Conservation (phyloP, 2,329 filamentous ascomycete genomes). For the Cladobotryum protrusum region DNA sequence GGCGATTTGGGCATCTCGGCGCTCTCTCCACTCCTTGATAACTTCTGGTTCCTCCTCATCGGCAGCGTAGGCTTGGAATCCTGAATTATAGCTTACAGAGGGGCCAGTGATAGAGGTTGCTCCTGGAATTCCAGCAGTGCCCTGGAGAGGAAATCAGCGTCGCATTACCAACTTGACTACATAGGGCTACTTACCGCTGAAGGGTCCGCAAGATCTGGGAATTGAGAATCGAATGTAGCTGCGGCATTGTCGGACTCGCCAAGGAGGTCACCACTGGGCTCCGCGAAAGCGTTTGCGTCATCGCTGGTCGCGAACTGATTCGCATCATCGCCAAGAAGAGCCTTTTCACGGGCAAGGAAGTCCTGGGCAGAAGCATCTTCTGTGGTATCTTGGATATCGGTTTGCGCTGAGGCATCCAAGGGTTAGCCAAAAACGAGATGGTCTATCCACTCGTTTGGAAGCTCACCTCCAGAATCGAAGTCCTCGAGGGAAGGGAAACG, state of each 20-base stretch:
- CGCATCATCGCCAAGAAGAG: conserved; percentile 84
- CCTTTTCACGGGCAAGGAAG: conserved; percentile 89
- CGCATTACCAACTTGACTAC: neutral
- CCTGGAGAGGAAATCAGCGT: conserved; percentile 19
- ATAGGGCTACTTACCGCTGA: conserved; percentile 25
- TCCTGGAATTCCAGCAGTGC: conserved; percentile 23
- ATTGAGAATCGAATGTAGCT: conserved; percentile 73
- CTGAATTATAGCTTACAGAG: conserved; percentile 56
- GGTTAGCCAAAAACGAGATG: conserved; percentile 7
- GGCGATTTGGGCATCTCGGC: conserved; percentile 73
- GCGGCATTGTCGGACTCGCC: conserved; percentile 54
- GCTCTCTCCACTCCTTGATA: conserved; percentile 86
- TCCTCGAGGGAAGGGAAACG: conserved; percentile 75
- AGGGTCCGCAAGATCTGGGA: conserved; percentile 64
- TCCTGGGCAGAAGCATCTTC: conserved; percentile 63
- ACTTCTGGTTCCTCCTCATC: conserved; percentile 84
- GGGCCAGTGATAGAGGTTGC: conserved; percentile 61
- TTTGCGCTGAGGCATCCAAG: conserved; percentile 52
- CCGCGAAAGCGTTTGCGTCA: conserved; percentile 60
- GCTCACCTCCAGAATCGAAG: conserved; percentile 60
- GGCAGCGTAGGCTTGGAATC: conserved; percentile 49
- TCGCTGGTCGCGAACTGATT: conserved; percentile 77
- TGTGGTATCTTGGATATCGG: conserved; percentile 53
- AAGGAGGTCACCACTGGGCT: conserved; percentile 64
- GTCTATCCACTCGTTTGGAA: neutral